These are phyloP conservation scores for Pleurotus tuber-regium DNA, from an alignment of 768 basidiomycete species.

Conservation along the genomic window DNA sequence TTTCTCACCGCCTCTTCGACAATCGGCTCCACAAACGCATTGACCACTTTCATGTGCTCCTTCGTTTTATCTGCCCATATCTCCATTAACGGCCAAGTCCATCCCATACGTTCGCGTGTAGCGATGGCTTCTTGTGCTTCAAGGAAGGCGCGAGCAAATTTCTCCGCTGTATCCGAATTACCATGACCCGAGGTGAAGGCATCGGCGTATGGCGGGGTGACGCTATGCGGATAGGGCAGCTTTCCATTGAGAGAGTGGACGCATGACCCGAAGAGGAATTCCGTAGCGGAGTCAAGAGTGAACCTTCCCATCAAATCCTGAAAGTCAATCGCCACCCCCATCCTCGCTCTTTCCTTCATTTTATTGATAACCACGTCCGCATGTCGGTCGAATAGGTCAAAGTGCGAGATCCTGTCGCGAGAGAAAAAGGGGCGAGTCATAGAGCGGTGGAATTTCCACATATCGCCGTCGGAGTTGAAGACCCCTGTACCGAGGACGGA, in stretches of 20 bases:
- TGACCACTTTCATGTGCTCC: slow-evolving; percentile 50
- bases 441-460: slow-evolving; percentile 62
- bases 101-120: slow-evolving; percentile 40
- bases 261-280: slow-evolving; percentile 62
- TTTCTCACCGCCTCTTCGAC: slow-evolving; percentile 46
- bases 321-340: slow-evolving; percentile 57
- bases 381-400: slow-evolving; percentile 59
- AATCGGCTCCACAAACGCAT: slow-evolving; percentile 51
- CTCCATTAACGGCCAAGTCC: slow-evolving; percentile 55
- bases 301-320: slow-evolving; percentile 63
- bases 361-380: slow-evolving; percentile 40
- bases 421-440: slow-evolving; percentile 66
- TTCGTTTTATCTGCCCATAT: slow-evolving; percentile 42
- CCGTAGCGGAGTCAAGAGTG: slow-evolving; percentile 65
- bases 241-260: slow-evolving; percentile 50
- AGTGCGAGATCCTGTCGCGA: slow-evolving; percentile 55
- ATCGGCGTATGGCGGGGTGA: slow-evolving; percentile 9
- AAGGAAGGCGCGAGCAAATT: slow-evolving; percentile 50
- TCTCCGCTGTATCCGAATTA: slow-evolving; percentile 22
- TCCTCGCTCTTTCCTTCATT: slow-evolving; percentile 45
- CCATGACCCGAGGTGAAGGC: slow-evolving; percentile 16
- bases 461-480: slow-evolving; percentile 70
- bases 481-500: slow-evolving; percentile 61
- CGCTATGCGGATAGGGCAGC: slow-evolving; percentile 52
- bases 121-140: slow-evolving; percentile 44